These are phyloP conservation scores for Parasitella parasitica DNA, from an alignment of 371 early-diverging fungal species.

Conservation along the genomic window DNA sequence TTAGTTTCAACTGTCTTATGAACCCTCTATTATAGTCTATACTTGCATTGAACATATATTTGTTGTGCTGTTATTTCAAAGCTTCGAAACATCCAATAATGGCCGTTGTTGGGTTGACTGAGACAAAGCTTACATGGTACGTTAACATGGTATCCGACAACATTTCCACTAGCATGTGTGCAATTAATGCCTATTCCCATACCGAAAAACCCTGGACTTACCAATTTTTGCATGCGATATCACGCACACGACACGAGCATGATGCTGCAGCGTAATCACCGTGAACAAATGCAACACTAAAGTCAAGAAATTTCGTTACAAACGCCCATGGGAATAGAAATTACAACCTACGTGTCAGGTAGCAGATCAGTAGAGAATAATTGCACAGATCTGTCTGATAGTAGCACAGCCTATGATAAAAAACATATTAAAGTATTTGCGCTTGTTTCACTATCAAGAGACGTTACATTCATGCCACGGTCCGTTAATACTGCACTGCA, in stretches of 20 bases:
- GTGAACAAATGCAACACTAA: slow-evolving; percentile 35
- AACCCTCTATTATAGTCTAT: too few species aligned
- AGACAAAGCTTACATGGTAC: slow-evolving; percentile 44
- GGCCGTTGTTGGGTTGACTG: slow-evolving; percentile 38
- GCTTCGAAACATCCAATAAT: slow-evolving; percentile 51
- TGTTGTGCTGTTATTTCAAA: slow-evolving; percentile 19
- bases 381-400: slow-evolving; percentile 36
- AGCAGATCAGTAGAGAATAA: slow-evolving; percentile 42
- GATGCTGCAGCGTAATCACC: slow-evolving; percentile 45
- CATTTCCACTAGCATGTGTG: slow-evolving; percentile 33
- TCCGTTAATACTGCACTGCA: slow-evolving; percentile 30
- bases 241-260: slow-evolving; percentile 40
- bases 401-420: slow-evolving; percentile 35
- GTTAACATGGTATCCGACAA: slow-evolving; percentile 46
- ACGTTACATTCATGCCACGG: slow-evolving; percentile 43
- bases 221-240: slow-evolving; percentile 42
- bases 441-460: not conserved
- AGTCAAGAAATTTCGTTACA: not conserved
- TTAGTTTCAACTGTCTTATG: too few species aligned
- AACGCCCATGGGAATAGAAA: too few species aligned
- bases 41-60: slow-evolving; percentile 32
- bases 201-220: slow-evolving; percentile 6
- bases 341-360: slow-evolving; percentile 45
- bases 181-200: not conserved
- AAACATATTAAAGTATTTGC: not conserved